Conservation (phyloP, 495 filamentous ascomycete species). For the Penicillium antarcticum region DNA sequence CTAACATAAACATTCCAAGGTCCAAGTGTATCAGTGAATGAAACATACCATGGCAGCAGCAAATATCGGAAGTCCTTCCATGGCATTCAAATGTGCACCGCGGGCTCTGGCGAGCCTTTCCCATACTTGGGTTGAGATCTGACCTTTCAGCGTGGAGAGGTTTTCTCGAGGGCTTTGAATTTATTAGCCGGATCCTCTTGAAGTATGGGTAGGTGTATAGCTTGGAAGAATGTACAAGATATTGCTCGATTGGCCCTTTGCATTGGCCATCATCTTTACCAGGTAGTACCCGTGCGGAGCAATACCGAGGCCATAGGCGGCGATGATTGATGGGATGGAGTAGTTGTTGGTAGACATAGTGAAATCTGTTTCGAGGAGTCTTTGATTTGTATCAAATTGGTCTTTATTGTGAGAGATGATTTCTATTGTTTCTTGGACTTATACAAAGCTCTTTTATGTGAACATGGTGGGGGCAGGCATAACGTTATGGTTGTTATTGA, state of each 20-base stretch:
- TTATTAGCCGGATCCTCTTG: not conserved
- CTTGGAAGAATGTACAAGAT: conserved; percentile 11
- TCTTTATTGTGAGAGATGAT: not conserved
- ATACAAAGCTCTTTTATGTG: too few relatives aligned
- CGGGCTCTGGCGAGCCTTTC: conserved; percentile 21
- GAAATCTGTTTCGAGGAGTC: not conserved
- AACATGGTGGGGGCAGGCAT: too few relatives aligned
- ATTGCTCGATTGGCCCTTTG: conserved; percentile 23
- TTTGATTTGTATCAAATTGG: not conserved
- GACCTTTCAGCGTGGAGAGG: conserved; percentile 22
- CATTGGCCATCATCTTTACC: conserved; percentile 29
- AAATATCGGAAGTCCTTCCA: conserved; percentile 27
- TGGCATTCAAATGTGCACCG: conserved; percentile 27
- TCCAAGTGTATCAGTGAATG: too few relatives aligned
- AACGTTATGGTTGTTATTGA: too few relatives aligned
- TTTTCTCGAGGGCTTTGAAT: conserved; percentile 24
- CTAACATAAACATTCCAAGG: too few relatives aligned
- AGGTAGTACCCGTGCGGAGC: conserved; percentile 25
- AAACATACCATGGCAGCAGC: conserved; percentile 24
- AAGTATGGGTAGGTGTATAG: too few relatives aligned
- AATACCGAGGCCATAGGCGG: conserved; percentile 24
- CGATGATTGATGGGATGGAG: conserved; percentile 23
- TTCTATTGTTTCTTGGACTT: not conserved
- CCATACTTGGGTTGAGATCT: conserved; percentile 18
- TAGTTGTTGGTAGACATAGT: conserved; percentile 14